These are phyloP conservation scores for Xylariaceae sp. DNA, from an alignment of 2,329 filamentous ascomycete genomes.

Conservation along the genomic window DNA sequence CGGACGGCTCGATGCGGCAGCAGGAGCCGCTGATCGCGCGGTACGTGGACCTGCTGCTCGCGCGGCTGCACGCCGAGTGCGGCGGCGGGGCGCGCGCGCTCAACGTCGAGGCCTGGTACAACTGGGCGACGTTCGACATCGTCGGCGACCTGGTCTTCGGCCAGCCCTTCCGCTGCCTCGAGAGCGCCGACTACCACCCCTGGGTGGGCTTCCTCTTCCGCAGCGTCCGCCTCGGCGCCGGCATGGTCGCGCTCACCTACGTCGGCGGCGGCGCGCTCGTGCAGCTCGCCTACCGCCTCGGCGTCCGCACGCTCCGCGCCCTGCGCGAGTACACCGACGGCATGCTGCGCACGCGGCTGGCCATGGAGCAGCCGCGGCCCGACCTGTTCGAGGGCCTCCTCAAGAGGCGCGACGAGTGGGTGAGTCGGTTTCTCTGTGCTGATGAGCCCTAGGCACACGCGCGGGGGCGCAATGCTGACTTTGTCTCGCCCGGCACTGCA, in stretches of 20 bases:
- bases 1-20: conserved; percentile 20
- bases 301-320: conserved; percentile 7
- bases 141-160: conserved; percentile 30
- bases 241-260: conserved; percentile 13
- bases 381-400: conserved; percentile 27
- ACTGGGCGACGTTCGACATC: conserved; percentile 25
- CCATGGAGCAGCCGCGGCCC: conserved; percentile 14
- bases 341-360: conserved; percentile 16
- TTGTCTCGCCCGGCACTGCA: conserved; percentile 1
- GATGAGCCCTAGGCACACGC: too few species aligned
- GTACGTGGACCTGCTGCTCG: conserved; percentile 33
- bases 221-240: conserved; percentile 18
- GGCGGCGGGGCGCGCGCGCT: conserved; percentile 14
- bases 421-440: too few species aligned
- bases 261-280: conserved; percentile 14
- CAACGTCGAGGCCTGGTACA: conserved; percentile 31
- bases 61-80: conserved; percentile 27
- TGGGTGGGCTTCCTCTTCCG: conserved; percentile 27
- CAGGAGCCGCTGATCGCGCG: conserved; percentile 26
- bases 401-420: conserved; percentile 22
- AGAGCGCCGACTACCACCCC: conserved; percentile 22
- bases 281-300: conserved; percentile 11
- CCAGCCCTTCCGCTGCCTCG: conserved; percentile 31
- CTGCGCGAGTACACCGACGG: conserved; percentile 13
- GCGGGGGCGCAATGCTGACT: not conserved